Percentiles rank a stretch among this genome's conserved stretches.
phyloP scores from a whole-genome alignment of 2,329 filamentous ascomycete species.

The Mollisia scopiformis region DNA sequence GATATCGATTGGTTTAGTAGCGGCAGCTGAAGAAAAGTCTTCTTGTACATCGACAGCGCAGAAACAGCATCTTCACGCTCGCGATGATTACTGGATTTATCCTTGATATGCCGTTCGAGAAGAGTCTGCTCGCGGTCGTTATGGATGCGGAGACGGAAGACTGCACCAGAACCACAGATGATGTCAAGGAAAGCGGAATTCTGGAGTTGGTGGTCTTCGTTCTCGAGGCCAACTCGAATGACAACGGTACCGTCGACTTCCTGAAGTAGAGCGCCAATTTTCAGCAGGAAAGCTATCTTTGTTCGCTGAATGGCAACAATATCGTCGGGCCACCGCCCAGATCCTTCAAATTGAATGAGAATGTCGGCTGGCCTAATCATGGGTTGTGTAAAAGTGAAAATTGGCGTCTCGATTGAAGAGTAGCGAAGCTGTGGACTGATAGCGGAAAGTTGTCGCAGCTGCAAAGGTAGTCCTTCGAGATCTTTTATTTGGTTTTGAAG shows the following conservation, averaged over 20 bases:
- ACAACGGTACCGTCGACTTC: constrained; percentile 61
- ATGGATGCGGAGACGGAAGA: constrained; percentile 85
- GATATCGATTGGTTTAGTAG: constrained; percentile 81
- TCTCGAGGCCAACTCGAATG: constrained; percentile 80
- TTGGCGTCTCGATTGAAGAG: constrained; percentile 62
- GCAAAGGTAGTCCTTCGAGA: constrained; percentile 84
- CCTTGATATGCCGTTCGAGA: constrained; percentile 76
- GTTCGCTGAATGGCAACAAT: constrained; percentile 88
- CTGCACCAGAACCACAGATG: constrained; percentile 68
- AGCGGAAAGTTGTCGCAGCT: constrained; percentile 78
- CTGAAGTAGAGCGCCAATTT: constrained; percentile 66
- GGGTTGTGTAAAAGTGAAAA: constrained; percentile 42
- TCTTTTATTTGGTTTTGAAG: constrained; percentile 78
- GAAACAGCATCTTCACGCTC: constrained; percentile 70
- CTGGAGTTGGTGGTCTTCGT: constrained; percentile 65
- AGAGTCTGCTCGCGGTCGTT: constrained; percentile 85
- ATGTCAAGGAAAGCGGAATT: constrained; percentile 87
- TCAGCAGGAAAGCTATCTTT: constrained; percentile 84
- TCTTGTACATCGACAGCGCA: constrained; percentile 71
- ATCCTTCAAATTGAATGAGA: constrained; percentile 89
- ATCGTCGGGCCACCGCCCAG: constrained; percentile 91
- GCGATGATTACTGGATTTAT: constrained; percentile 68
- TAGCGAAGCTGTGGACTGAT: constrained; percentile 75
- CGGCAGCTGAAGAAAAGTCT: constrained; percentile 71
- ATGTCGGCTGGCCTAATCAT: constrained; percentile 69